Base-by-base conservation (phyloP, 139 green algal genomes). In the Eudorina sp. region DNA sequence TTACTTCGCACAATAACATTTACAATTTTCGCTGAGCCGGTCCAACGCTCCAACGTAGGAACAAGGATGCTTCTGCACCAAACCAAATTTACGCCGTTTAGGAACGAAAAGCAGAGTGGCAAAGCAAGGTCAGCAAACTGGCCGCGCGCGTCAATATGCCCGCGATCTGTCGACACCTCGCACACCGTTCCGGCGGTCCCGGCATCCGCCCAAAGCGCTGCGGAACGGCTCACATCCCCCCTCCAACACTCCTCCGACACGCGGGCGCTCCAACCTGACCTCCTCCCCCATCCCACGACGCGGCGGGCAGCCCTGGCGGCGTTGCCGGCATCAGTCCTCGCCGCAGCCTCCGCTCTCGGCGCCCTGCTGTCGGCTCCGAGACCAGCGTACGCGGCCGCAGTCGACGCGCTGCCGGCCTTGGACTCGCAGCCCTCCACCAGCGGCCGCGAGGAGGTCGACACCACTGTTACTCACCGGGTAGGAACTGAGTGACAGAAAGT, bases 341-440 rank as follows among this genome's bases (percentile, higher is more conserved):
- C 23, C 25, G 78, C 53, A 46, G 73, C 76, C n/a, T 27, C 21
- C 36, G 11, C 53, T 36, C 45, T 5, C 11, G 38, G 13, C 9
- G 25, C 23, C 7, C 36, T 41, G 78, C 78, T 84, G 53, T 25
- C 53, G 53, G 53, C 27, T 0, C 53, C 51, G 21, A 18, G 53
- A 34, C 55, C 78, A 1, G 78, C 78, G 1, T 5, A 5, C 58
- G 78, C 51, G 19, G 53, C 45, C 1, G 62, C n/a, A 23, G n/a
- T n/a, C n/a, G n/a, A 16, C 4, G 43, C 64, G 0, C 23, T 43
- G 19, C 25, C 66, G 14, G 62, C n/a, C 27, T 14, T 31, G 31
- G 80, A 86, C 29, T 48, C 43, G 1, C 60, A 75, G 31, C 81
- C 81, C 19, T 87, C 81, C 31, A 87, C 81, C 64, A 87, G 81